Base-by-base conservation (phyloP, 202 grass and related monocot species). In the Musa balbisiana region DNA sequence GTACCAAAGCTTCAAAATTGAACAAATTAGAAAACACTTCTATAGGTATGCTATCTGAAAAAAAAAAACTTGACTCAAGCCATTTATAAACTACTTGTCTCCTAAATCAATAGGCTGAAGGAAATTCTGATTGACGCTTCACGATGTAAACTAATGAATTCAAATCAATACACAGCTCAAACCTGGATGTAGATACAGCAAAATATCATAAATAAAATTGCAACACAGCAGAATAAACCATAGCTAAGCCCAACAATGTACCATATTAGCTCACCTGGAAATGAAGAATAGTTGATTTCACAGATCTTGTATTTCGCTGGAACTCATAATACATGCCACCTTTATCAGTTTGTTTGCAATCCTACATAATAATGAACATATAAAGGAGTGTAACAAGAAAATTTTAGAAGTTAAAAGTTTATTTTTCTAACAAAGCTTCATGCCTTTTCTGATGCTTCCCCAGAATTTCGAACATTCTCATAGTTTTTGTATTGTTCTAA, bases 401-500 rank as follows among this genome's bases (percentile, higher is more conserved):
- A 43, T 64, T 23, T 50, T 60, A 72, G 17, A 84, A 75, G 11
- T 56, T 53, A 19, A 80, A 19, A 80, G 73, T 23, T 20, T 51
- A 70, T 4, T 51, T 1, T 49, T 43, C 17, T 19, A 43, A 51
- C 16, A 10, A 29, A 72, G 72, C 24, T 83, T 22, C 70, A 85
- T 62, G 87, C 93, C 93, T 90, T 96, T 55, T 92, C 87, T 80
- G 90, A 85, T 52, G 86, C 85, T 67, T 89, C 82, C 66, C 90
- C 79, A 0, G 92, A 90, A 70, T 92, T 82, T 54, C 80, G 84
- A 67, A 96, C 83, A 71, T 90, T 88, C 82, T 96, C 92, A 49
- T 96, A 96, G 76, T 96, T 96, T 70, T 92, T 92, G 75, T 96
- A 96, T 72, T 90, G 89, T 82, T 92, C 85, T 68, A 90, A 65